These are phyloP conservation scores for Harrya chromipes DNA, from an alignment of 768 basidiomycete genomes.

Conservation along the genomic window DNA sequence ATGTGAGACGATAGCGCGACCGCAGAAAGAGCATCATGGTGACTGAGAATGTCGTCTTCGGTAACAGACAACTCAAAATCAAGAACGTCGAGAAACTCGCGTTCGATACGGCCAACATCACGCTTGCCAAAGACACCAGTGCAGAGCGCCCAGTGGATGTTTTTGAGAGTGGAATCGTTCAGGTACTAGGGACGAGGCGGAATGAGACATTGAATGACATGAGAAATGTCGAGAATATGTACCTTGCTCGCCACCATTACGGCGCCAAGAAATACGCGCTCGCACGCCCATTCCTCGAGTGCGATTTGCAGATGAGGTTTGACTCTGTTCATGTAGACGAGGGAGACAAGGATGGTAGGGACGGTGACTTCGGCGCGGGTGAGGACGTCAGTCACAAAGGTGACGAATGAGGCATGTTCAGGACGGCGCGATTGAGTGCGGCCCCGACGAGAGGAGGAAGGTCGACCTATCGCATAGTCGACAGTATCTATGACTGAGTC, in stretches of 20 bases:
- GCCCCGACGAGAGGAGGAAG: constrained; percentile 52
- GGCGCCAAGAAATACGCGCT: constrained; percentile 90
- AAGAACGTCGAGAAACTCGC: constrained; percentile 78
- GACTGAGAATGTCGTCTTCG: constrained; percentile 59
- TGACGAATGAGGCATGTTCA: constrained; percentile 54
- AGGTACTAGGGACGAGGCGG: constrained; percentile 50
- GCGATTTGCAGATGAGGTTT: constrained; percentile 79
- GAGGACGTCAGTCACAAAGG: constrained; percentile 68
- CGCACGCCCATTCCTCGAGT: constrained; percentile 81
- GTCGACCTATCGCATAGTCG: constrained; percentile 71
- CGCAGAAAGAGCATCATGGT: constrained; percentile 36
- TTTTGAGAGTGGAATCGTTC: constrained; percentile 89
- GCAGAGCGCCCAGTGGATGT: constrained; percentile 87
- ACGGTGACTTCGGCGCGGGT: constrained; percentile 70
- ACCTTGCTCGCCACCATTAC: constrained; percentile 86
- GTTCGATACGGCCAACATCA: constrained; percentile 77
- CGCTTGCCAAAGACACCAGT: constrained; percentile 80
- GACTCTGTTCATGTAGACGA: constrained; percentile 76
- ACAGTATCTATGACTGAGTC: constrained; percentile 71
- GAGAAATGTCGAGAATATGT: constrained; percentile 21
- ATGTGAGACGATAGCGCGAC: constrained; percentile 26
- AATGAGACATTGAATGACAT: constrained; percentile 6
- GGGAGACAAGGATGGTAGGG: constrained; percentile 63
- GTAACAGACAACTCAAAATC: constrained; percentile 68
- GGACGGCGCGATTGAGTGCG: constrained; percentile 46